A percentile compares a stretch with the other conserved stretches of the same genome.
These are phyloP conservation scores for Cornus suecica DNA, from an alignment of 148 eudicot genomes.

Conservation along the genomic window DNA sequence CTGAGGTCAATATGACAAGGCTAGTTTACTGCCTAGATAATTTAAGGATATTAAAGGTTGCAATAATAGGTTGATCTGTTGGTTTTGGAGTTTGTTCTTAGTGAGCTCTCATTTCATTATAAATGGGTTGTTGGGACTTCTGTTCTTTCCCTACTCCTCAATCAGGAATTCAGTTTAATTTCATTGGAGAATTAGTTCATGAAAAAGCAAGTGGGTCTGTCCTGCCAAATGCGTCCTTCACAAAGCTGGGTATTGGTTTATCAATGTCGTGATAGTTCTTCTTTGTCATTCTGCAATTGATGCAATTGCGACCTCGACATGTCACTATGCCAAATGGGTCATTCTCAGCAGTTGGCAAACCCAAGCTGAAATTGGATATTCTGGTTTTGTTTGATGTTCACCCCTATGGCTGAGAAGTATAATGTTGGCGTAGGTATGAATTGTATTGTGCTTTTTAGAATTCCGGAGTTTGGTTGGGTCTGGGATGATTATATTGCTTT, in stretches of 20 bases:
- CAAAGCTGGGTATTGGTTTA: background rate
- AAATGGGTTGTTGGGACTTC: constrained; percentile 5
- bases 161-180: background rate
- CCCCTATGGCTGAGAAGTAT: background rate
- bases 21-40: background rate
- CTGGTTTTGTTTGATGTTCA: background rate
- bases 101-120: background rate
- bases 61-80: background rate
- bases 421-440: no score
- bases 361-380: no score
- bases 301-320: background rate
- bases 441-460: background rate
- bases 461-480: background rate
- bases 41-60: background rate
- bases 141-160: background rate
- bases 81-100: background rate
- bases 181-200: background rate
- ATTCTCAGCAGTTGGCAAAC: no score
- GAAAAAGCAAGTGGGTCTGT: background rate
- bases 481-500: background rate
- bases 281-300: background rate
- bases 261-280: background rate
- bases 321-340: no score
- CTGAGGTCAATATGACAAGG: background rate
- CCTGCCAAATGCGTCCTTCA: background rate